Evolutionary conservation across 192 early-diverging fungal genomes (phyloP), one percentile per base, ranked within the genome.

Genomic region (Entophlyctis helioformis): DNA sequence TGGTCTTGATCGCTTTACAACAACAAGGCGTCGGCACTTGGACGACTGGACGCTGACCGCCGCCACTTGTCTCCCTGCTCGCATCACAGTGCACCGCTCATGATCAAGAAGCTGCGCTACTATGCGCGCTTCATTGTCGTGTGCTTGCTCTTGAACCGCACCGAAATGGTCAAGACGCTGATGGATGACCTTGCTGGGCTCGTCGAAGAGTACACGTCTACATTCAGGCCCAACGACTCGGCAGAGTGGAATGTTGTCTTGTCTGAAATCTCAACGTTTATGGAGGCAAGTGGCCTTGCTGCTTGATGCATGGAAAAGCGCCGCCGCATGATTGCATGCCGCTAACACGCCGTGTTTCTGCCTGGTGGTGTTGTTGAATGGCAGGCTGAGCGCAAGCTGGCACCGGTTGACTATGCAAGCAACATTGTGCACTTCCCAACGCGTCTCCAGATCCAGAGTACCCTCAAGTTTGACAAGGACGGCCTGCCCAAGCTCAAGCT

Each of bases 111-210:
- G 46, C 76, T 98, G 46, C 82, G 96, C 12, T 98, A 93, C 60
- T 96, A 90, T 60, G 96, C 96, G 1, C 80, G 96, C 25, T 97
- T 94, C 63, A 97, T 94, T 27, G 88, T 97, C 25, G 93, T 96
- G 1, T 88, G 87, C 56, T 50, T 93, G 35, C 65, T 93, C 19
- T 66, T 93, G 25, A 94, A 90, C 70, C 76, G 84, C 20, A 69
- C 75, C 31, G 83, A 80, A 15, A 80, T 82, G 40, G 83, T 96
- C 54, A 66, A 80, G 37, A 75, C 81, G 38, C 63, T 97, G 28
- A 74, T 90, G 55, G 83, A 89, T 2, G 89, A 96, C 43, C 64
- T 97, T 21, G 80, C 81, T 23, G 62, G 61, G 1, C 57, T 90
- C 25, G 83, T 98, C 12, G 89, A 96, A 13, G 85, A 94, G 31